Conservation (phyloP, 1,284 basidiomycete genomes). For the Stygiomarasmius scandens region DNA sequence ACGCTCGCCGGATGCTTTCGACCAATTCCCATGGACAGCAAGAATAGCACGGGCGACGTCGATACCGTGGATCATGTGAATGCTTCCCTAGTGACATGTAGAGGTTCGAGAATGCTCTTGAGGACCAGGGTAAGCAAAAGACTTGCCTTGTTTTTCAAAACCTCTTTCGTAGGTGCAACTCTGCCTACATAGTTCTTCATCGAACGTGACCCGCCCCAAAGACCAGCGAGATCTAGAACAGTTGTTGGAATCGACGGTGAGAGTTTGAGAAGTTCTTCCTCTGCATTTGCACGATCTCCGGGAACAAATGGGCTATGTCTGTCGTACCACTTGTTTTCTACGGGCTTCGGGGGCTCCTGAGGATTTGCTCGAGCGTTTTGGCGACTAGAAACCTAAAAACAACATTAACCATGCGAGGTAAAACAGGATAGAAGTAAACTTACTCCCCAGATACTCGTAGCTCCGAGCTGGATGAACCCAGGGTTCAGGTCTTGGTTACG, state of each 20-base stretch:
- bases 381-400: background rate
- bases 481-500: conserved; percentile 17
- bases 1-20: conserved; percentile 47
- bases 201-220: conserved; percentile 60
- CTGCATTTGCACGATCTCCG: conserved; percentile 50
- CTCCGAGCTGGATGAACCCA: conserved; percentile 62
- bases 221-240: conserved; percentile 62
- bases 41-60: conserved; percentile 63
- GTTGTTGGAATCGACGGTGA: conserved; percentile 45
- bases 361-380: background rate
- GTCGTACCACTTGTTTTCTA: conserved; percentile 46
- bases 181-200: conserved; percentile 53
- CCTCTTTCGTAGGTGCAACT: conserved; percentile 58
- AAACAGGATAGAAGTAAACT: conserved; percentile 24
- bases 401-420: background rate
- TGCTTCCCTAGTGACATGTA: conserved; percentile 44
- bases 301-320: conserved; percentile 49
- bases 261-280: conserved; percentile 57
- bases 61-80: conserved; percentile 62
- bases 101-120: background rate
- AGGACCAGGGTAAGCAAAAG: conserved; percentile 1
- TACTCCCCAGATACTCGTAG: conserved; percentile 66
- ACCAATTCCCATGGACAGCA: conserved; percentile 48
- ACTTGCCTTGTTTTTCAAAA: conserved; percentile 47
- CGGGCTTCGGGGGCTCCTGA: conserved; percentile 15